Base-by-base conservation (phyloP, 495 filamentous ascomycete genomes). In the Terfezia claveryi region DNA sequence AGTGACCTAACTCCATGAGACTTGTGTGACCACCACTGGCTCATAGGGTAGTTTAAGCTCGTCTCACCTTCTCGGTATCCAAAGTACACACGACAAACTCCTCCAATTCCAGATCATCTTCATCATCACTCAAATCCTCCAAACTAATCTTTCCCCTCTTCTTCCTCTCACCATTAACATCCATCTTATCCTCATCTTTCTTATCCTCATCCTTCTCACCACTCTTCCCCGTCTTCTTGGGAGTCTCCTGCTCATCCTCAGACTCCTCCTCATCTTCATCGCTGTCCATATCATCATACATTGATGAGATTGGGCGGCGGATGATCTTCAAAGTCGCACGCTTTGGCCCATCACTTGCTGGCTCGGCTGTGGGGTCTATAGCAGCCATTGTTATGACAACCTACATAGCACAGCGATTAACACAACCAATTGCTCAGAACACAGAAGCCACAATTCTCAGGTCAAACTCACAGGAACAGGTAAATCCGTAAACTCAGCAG, bases 301-400 rank as follows among this genome's bases (percentile, higher is more conserved):
- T 4, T 14, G 12, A 14, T 2, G 17, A 14, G 20, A 67, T 62
- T 23, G 70, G 68, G 61, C 75, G 73, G 66, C 87, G 88, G 64
- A 94, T 72, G 57, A 98, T 74, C 71, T 87, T 94, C 62, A 98
- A 73, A 49, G 91, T 98, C 38, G 91, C 80, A 62, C 87, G 80
- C 50, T 79, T 79, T 57, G 73, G 71, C 38, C 75, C 75, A 38
- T 77, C 74, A 55, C 80, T 75, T 57, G 83, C 77, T 41, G 83
- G 79, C 50, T 71, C 73, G 58, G 83, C 82, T 62, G 78, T 83
- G 37, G 91, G 91, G 67, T 99, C 88, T 62, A 99, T 80, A 62
- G 91, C 91, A 62, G 92, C 91, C 91, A 99, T 99, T 63, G 86
- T 95, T 60, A 99, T 82, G 62, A 85, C 87, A 72, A 94, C 87